Percentiles rank a stretch among this genome's conserved stretches.
phyloP scores from a whole-genome alignment of 2,329 filamentous ascomycete genomes.

The Bipolaris oryzae region DNA sequence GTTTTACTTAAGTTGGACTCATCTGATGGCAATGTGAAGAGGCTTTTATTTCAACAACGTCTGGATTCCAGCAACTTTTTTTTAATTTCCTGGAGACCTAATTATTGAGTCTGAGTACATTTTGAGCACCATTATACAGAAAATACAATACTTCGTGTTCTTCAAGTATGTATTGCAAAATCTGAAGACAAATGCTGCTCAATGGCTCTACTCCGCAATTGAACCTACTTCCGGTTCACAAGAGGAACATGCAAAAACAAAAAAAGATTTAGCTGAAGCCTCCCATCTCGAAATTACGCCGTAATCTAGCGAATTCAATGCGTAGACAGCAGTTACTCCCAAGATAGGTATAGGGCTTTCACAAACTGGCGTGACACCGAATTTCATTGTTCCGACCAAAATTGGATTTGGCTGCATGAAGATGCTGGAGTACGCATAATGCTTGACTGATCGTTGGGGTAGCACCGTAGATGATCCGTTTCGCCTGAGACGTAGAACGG shows the following conservation, averaged over 20 bases:
- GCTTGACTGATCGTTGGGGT: background rate
- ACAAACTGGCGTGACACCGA: background rate
- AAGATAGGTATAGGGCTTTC: background rate
- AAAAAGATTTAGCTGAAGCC: background rate
- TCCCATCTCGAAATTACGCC: background rate
- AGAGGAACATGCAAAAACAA: too few species aligned
- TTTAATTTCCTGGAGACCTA: too few species aligned
- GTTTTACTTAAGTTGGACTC: too few species aligned
- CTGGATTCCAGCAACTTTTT: too few species aligned
- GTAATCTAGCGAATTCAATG: background rate
- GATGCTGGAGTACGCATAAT: background rate
- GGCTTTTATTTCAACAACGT: too few species aligned
- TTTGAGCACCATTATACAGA: background rate
- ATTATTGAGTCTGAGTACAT: background rate
- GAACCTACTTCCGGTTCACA: background rate
- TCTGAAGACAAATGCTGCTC: background rate
- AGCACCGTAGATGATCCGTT: background rate
- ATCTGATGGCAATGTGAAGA: too few species aligned
- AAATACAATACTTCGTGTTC: background rate
- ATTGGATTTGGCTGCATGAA: background rate
- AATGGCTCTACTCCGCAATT: background rate
- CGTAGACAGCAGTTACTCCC: background rate
- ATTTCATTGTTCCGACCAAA: background rate
- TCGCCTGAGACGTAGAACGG: background rate
- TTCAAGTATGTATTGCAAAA: background rate